Percentiles rank a stretch among this genome's conserved stretches.
Conservation (phyloP, 2,329 filamentous ascomycete genomes). For the Endocalyx cinctus region DNA sequence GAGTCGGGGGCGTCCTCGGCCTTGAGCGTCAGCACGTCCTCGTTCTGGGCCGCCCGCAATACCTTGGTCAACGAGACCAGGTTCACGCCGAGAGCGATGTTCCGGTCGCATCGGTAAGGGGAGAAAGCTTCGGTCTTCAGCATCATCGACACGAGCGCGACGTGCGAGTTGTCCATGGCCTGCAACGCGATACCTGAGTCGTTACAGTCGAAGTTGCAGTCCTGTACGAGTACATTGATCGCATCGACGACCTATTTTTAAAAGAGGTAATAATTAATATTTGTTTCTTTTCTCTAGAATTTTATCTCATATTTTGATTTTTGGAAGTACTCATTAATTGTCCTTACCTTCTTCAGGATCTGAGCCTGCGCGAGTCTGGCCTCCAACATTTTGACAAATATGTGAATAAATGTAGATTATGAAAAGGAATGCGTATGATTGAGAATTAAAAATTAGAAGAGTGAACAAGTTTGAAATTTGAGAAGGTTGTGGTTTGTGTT, state of each 20-base stretch:
- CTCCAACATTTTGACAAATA: constrained; percentile 70
- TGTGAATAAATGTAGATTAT: constrained; percentile 1
- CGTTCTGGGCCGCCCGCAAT: constrained; percentile 85
- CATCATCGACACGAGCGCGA: constrained; percentile 98
- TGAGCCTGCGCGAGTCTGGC: constrained; percentile 92
- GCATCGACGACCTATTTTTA: constrained; percentile 80
- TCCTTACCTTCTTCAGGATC: constrained; percentile 87
- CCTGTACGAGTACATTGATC: constrained; percentile 98
- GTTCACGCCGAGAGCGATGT: constrained; percentile 97
- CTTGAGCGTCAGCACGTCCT: constrained; percentile 93
- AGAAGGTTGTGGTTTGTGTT: constrained; percentile 1
- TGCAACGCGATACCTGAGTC: constrained; percentile 97
- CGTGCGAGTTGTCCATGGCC: constrained; percentile 99
- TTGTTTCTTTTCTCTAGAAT: no score
- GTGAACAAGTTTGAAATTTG: no score
- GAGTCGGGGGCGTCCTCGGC: constrained; percentile 95
- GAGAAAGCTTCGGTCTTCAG: constrained; percentile 93
- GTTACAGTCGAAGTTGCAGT: constrained; percentile 99
- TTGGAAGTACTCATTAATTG: no score
- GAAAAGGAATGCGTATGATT: no score
- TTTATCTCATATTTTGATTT: no score
- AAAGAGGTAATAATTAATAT: no score
- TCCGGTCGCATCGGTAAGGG: constrained; percentile 96
- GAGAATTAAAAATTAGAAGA: no score
- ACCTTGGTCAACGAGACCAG: constrained; percentile 96